Base-by-base conservation (phyloP, 1,284 basidiomycete genomes). In the Wallemia mellicola region DNA sequence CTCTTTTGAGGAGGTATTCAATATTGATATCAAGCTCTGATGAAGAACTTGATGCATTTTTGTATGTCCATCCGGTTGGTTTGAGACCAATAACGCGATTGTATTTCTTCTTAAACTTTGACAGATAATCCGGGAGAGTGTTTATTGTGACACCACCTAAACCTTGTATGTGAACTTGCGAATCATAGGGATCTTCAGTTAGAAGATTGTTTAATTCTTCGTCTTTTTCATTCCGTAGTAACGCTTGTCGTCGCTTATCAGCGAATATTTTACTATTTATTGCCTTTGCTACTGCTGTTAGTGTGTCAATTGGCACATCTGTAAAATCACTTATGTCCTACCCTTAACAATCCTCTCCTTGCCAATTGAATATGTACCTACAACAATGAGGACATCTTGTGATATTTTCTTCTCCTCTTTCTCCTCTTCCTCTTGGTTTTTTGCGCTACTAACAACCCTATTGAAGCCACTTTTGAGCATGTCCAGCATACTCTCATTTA, bases 321-420 rank as follows among this genome's bases (percentile, higher is more conserved):
- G 15, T 19, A 32, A 2, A 22, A 33, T 28, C 0, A 28, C n/a
- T 22, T 15, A 1, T 2, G 27, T 59, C 66, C 54, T 60, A 82
- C 86, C 87, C 76, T 95, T 92, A 28, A 95, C 86, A 57, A 98
- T 84, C 54, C 89, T 80, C 69, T 98, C 92, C 70, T 98, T 98
- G 59, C 92, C 92, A 60, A 98, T 88, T 0, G 86, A 87, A 69
- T 98, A 98, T 0, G 92, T 95, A 14, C 83, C 86, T 61, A 26
- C 38, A 28, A 60, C 58, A 48, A 48, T 60, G 48, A 33, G 58
- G 28, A 32, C 27, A 28, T 28, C 28, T 15, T 27, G 56, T 68
- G 67, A 55, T 65, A 61, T 19, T 70, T 62, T 62, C 71, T 67
- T 17, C 77, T 75, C 2, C 67, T 65, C 1, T 65, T 67, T 28